Conservation (phyloP, 192 early-diverging fungal species). For the Podila verticillata region DNA sequence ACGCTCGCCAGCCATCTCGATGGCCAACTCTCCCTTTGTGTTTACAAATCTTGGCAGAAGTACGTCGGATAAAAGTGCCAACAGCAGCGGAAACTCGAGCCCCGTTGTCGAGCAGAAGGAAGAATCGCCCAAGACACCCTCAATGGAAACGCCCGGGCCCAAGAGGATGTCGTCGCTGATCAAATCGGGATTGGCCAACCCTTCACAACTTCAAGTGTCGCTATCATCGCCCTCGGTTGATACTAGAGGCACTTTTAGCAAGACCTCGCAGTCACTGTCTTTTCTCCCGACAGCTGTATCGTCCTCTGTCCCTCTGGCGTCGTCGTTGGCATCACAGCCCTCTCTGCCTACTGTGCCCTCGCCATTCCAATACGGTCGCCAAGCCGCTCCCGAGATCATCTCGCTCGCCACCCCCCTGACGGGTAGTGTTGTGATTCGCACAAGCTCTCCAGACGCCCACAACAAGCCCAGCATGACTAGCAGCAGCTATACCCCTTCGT, state of each 20-base stretch:
- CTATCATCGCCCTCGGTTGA: constrained; percentile 6
- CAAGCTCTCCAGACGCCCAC: constrained; percentile 1
- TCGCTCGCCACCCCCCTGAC: constrained; percentile 20
- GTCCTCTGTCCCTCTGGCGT: neutral
- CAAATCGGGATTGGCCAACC: neutral
- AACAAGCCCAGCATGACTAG: neutral
- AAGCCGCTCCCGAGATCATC: constrained; percentile 24
- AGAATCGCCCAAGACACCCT: neutral
- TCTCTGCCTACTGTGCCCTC: neutral
- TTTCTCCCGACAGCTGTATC: neutral
- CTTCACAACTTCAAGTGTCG: no score
- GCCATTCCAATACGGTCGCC: constrained; percentile 7
- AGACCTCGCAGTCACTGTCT: neutral
- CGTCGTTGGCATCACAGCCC: neutral
- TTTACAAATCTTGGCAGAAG: constrained; percentile 8
- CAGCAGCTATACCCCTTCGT: constrained; percentile 1
- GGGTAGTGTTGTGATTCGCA: constrained; percentile 12
- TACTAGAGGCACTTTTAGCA: neutral
- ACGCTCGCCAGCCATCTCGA: constrained; percentile 29
- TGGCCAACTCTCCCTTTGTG: constrained; percentile 15
- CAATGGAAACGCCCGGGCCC: neutral
- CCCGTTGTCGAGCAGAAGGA: neutral
- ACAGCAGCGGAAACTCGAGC: no score
- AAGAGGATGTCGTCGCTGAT: neutral
- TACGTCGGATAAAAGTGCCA: neutral